phyloP scores from a whole-genome alignment of 2,329 filamentous ascomycete species.

The Leptographium flavum region DNA sequence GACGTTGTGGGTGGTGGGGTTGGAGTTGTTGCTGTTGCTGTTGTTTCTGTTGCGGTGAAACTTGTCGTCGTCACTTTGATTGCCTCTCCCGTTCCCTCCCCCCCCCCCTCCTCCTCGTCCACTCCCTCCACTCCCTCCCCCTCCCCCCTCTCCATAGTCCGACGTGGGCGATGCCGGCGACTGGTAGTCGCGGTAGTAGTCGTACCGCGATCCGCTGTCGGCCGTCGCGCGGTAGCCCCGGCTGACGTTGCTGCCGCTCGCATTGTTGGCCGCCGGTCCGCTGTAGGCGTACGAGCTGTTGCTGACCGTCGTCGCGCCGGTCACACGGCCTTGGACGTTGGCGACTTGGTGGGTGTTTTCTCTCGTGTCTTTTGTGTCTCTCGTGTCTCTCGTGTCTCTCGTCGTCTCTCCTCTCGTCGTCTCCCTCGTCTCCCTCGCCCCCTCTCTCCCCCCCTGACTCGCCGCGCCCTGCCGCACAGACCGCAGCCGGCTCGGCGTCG shows the following conservation, averaged over 20 bases:
- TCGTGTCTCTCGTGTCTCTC: too few species aligned
- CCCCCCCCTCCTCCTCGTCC: background rate
- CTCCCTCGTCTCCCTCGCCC: too few species aligned
- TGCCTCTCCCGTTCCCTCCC: background rate
- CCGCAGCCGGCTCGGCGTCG: background rate
- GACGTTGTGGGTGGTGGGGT: constrained; percentile 5
- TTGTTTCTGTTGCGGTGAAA: background rate
- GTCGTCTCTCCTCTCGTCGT: too few species aligned
- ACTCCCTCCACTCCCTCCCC: background rate
- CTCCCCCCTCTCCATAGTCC: background rate
- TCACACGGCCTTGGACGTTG: background rate
- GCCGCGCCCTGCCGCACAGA: too few species aligned
- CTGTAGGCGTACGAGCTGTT: constrained; percentile 5
- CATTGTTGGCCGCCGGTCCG: background rate
- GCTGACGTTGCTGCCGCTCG: background rate
- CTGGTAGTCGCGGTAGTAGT: constrained; percentile 7
- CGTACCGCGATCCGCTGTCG: constrained; percentile 5
- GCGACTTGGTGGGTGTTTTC: too few species aligned
- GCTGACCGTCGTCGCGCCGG: constrained; percentile 1
- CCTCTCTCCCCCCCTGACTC: too few species aligned
- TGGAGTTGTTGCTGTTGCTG: background rate
- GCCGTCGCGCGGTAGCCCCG: too few species aligned
- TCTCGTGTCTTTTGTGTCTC: too few species aligned
- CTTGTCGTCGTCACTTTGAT: background rate
- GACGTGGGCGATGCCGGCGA: constrained; percentile 3